These are phyloP conservation scores for Tetradesmus lagerheimii DNA, from an alignment of 139 green algal genomes.

Conservation along the genomic window DNA sequence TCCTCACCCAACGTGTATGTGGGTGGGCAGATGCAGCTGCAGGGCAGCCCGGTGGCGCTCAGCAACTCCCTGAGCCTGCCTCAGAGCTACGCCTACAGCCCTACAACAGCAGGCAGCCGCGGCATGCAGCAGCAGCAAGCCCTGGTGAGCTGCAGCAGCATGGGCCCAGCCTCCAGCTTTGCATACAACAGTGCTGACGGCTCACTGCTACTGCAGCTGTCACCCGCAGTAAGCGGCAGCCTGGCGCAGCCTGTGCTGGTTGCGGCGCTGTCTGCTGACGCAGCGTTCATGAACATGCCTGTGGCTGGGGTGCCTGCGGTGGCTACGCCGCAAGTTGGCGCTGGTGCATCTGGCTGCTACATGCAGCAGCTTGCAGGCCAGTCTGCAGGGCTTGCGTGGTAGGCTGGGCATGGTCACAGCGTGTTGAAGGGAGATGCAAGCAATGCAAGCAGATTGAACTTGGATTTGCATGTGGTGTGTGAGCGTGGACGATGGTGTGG, in stretches of 20 bases:
- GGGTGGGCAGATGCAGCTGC: neutral
- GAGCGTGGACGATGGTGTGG: too few species aligned
- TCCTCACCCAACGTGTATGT: too few species aligned
- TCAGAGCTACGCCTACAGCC: neutral
- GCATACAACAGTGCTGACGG: neutral
- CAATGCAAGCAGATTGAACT: too few species aligned
- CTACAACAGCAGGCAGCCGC: neutral
- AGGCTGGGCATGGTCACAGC: too few species aligned
- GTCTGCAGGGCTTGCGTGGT: neutral
- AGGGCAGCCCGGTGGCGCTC: neutral
- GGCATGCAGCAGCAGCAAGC: neutral
- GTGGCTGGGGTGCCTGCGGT: neutral
- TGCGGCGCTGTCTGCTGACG: neutral
- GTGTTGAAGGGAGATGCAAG: too few species aligned
- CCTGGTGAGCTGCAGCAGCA: neutral
- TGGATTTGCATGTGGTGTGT: too few species aligned
- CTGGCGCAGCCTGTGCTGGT: neutral
- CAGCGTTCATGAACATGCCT: neutral
- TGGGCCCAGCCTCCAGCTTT: neutral
- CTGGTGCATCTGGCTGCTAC: neutral
- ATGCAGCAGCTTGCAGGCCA: neutral
- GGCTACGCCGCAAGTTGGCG: neutral
- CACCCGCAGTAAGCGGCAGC: too few species aligned
- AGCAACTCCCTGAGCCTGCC: neutral
- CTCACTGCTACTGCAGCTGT: neutral